phyloP scores from a whole-genome alignment of 208 protist species.

The Acanthamoeba castellanii region DNA sequence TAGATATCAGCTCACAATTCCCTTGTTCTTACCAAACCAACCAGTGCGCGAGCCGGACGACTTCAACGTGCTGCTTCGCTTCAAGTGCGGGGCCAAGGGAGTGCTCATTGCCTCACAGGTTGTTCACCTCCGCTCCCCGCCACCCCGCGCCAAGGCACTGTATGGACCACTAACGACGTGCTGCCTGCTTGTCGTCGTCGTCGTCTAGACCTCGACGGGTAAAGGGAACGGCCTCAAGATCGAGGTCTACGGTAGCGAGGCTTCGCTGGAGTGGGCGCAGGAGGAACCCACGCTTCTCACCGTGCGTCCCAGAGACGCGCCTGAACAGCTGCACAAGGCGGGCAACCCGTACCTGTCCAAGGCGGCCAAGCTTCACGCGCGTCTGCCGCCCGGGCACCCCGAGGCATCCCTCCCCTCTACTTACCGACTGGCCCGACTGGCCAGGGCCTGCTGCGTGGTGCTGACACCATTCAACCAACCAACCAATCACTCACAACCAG shows the following conservation, averaged over 20 bases:
- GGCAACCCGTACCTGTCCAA: background rate
- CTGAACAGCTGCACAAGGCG: background rate
- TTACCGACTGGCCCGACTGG: too few relatives aligned
- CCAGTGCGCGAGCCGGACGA: constrained; percentile 8
- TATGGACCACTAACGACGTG: background rate
- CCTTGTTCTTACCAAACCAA: background rate
- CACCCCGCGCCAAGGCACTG: background rate
- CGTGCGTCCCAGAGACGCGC: constrained; percentile 6
- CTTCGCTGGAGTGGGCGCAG: constrained; percentile 11
- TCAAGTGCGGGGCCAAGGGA: background rate
- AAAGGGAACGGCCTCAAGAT: constrained; percentile 31
- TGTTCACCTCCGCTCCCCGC: background rate
- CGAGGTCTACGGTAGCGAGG: background rate
- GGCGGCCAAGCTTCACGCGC: background rate
- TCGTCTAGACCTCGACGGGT: background rate
- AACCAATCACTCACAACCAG: background rate
- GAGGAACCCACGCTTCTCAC: constrained; percentile 21
- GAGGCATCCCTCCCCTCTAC: background rate
- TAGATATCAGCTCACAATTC: too few relatives aligned
- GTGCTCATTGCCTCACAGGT: constrained; percentile 42
- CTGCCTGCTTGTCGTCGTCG: too few relatives aligned
- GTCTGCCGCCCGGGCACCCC: background rate
- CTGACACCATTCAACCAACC: background rate
- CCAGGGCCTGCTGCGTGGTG: background rate
- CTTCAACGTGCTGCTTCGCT: constrained; percentile 4